Base-by-base conservation (phyloP, 176 grass and related monocot species). In the Phoenix roebelenii region DNA sequence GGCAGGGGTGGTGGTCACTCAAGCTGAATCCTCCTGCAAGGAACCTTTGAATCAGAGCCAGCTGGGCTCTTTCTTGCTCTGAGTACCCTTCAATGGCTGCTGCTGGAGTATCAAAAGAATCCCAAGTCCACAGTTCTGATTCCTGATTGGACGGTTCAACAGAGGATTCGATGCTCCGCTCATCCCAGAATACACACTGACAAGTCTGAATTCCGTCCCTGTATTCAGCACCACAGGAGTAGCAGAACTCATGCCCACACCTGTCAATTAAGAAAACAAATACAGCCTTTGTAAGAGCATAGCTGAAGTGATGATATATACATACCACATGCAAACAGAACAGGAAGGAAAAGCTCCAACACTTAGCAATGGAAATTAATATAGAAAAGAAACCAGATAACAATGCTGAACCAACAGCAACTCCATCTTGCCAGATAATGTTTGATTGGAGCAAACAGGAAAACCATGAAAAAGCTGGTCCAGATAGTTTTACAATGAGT, bases 171-270 rank as follows among this genome's bases (percentile, higher is more conserved):
- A 65, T 70, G 65, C 49, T 71, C 30, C 74, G 64, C 6, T 83
- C 79, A 1, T 81, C 82, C 88, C 88, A 99, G 66, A 85, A 93
- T 2, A 76, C 66, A 24, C 94, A 99, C 22, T 99, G 94, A 68
- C 94, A 99, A 63, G 85, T 76, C 72, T 92, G 88, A 12, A 92
- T 58, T 5, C 88, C 94, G 2, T 61, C 61, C 30, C 49, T 76
- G 59, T 99, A 99, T 55, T 99, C 94, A 17, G 88, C 63, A 3
- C 79, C 76, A 51, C 94, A 99, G 19, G 76, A 83, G 74, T 88
- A 99, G 76, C 94, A 99, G 67, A 99, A 99, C 79, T 99, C 94
- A 10, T 99, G 88, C 12, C 88, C 94, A 18, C 94, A 99, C 88
- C 94, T 99, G 79, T 29, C 67, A 23, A n/a, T 22, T 55, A 6